Percentiles rank a stretch among this genome's conserved stretches.
Conservation (phyloP, 352 stramenopile genomes). For the Globisporangium heterothallicum region DNA sequence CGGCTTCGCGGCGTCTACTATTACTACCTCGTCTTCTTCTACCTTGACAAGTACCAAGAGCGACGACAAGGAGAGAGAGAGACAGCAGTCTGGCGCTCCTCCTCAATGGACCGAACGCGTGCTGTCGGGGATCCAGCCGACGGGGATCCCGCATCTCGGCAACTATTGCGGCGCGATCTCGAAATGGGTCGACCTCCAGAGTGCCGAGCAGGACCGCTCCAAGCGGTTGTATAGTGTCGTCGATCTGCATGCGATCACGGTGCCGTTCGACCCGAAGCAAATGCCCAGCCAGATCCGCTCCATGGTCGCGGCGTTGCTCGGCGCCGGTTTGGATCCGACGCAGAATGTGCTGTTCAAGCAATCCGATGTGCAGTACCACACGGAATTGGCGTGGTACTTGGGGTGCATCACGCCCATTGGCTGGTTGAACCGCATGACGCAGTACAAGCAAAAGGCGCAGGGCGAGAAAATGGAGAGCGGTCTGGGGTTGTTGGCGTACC, state of each 20-base stretch:
- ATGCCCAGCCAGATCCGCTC: conserved; percentile 88
- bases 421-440: conserved; percentile 99
- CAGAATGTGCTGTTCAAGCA: conserved; percentile 78
- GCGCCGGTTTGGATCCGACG: conserved; percentile 84
- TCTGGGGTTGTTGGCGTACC: conserved; percentile 96
- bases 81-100: conserved; percentile 7
- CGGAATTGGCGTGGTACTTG: conserved; percentile 97
- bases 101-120: conserved; percentile 49
- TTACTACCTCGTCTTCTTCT: too few species aligned
- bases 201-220: conserved; percentile 15
- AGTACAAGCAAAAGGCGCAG: conserved; percentile 98
- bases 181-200: conserved; percentile 97
- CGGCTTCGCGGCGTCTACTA: neutral
- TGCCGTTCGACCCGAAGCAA: conserved; percentile 89
- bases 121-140: conserved; percentile 97
- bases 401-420: conserved; percentile 97
- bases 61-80: conserved; percentile 4
- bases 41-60: too few species aligned
- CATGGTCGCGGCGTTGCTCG: conserved; percentile 93
- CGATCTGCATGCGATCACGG: conserved; percentile 98
- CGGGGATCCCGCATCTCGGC: conserved; percentile 96
- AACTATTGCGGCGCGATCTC: conserved; percentile 98
- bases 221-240: conserved; percentile 83
- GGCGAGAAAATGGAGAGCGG: conserved; percentile 68
- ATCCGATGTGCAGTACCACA: conserved; percentile 80